phyloP scores from a whole-genome alignment of 139 green algal genomes.

The Chloropicon primus region DNA sequence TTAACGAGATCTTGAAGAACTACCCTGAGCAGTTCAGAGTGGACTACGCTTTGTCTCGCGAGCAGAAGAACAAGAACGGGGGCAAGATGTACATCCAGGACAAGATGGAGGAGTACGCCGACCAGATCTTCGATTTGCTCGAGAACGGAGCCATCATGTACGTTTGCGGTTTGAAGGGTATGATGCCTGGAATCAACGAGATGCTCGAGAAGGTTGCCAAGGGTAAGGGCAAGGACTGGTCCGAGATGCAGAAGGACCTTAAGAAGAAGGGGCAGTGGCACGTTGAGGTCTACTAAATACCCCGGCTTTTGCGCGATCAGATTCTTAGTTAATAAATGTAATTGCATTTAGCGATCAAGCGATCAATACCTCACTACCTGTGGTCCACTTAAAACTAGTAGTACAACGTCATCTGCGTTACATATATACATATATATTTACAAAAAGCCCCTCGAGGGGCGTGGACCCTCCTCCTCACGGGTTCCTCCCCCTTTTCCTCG shows the following conservation, averaged over 20 bases:
- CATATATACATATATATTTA: too few species aligned
- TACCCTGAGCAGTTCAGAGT: conserved; percentile 87
- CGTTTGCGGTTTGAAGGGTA: conserved; percentile 95
- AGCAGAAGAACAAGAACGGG: conserved; percentile 73
- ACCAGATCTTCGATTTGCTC: conserved; percentile 95
- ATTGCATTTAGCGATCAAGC: too few species aligned
- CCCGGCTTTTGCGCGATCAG: too few species aligned
- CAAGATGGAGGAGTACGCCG: conserved; percentile 92
- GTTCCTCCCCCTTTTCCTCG: not conserved
- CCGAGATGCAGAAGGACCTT: conserved; percentile 69
- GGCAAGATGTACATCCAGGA: conserved; percentile 93
- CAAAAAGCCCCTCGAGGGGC: too few species aligned
- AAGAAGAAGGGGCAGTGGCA: conserved; percentile 87
- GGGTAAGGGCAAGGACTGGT: conserved; percentile 74
- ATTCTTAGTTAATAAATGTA: too few species aligned
- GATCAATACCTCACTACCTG: too few species aligned
- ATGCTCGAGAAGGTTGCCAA: conserved; percentile 88
- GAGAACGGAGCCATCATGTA: conserved; percentile 92
- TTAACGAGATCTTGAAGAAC: conserved; percentile 39
- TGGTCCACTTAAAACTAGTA: too few species aligned
- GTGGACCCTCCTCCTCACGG: too few species aligned
- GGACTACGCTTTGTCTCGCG: conserved; percentile 92
- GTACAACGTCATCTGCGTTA: too few species aligned
- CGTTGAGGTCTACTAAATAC: conserved; percentile 86
- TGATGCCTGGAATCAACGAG: conserved; percentile 95